Evolutionary conservation across 257 asterid genomes (phyloP), one percentile per base, ranked within the genome.

Genomic region (Plantago elongata): DNA sequence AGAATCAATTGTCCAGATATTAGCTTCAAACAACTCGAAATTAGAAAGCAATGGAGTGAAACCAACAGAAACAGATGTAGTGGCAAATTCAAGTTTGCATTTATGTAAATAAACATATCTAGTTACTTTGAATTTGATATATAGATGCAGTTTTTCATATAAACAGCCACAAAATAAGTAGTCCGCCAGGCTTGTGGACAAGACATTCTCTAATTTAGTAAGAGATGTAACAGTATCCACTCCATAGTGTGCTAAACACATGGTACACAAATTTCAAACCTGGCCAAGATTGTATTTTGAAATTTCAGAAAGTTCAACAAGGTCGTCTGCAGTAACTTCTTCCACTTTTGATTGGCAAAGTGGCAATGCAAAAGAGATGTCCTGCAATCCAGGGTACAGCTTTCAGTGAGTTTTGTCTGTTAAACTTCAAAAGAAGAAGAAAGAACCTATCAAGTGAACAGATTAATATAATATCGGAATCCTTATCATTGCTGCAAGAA

Each of bases 281-380:
- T 84, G 79, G 68, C 92, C 88, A 12, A 79, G 79, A 78, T 87
- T 83, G 73, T 83, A 75, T 68, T 83, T 91, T 70, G 78, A 84
- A 46, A 83, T 84, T 73, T 84, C 88, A 64, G 96, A 79, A 71
- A 88, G 95, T 71, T 80, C 97, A 64, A 76, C 82, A 72, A 84
- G 79, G 74, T 92, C 96, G 68, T 89, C 97, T 69, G 84, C 77
- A 66, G 79, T 72, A 62, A 74, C 79, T 77, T 92, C 96, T 81
- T 86, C 96, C 76, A 85, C 79, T 67, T 74, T 86, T 30, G 88
- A 81, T 72, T 57, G 71, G 66, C 87, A 83, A 74, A 89, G 95
- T 68, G 97, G 99, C 99, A 92, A 89, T 54, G 96, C 70, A 77
- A 84, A 92, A 67, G 78, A 75, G 74, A 83, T 83, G 60, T 75